Percentiles rank a stretch among this genome's conserved stretches.
Evolutionary conservation across 2,329 filamentous ascomycete genomes (phyloP).

Genomic region (Paracamarosporium sp.): DNA sequence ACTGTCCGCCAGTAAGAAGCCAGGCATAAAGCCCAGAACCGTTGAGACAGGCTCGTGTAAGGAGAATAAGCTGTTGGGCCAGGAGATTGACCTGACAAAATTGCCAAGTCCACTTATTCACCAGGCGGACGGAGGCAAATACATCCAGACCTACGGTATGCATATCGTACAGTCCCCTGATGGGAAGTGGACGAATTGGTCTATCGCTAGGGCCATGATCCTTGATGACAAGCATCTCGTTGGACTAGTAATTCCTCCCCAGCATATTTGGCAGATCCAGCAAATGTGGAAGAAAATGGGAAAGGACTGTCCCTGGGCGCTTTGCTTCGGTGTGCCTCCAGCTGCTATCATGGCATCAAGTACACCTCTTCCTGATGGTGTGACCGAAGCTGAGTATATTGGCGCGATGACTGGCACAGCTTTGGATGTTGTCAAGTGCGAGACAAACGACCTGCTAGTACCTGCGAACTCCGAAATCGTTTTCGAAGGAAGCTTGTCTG

Average conservation of each 20-base stretch:
- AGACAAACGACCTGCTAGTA: constrained; percentile 58
- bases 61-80: constrained; percentile 13
- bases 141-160: constrained; percentile 60
- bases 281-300: constrained; percentile 56
- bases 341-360: constrained; percentile 55
- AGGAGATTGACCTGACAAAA: constrained; percentile 51
- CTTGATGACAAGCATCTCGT: constrained; percentile 51
- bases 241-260: constrained; percentile 52
- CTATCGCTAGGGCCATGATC: constrained; percentile 56
- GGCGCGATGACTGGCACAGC: constrained; percentile 55
- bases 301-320: constrained; percentile 54
- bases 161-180: constrained; percentile 56
- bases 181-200: constrained; percentile 58
- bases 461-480: constrained; percentile 61
- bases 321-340: constrained; percentile 58
- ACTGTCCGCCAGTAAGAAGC: background rate
- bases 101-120: constrained; percentile 51
- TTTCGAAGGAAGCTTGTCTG: constrained; percentile 57
- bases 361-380: constrained; percentile 49
- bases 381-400: constrained; percentile 58
- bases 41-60: background rate
- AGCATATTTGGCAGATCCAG: constrained; percentile 57
- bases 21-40: background rate
- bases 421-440: constrained; percentile 59
- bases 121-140: constrained; percentile 56